Conservation (phyloP, 768 basidiomycete species). For the Serendipita sp. region DNA sequence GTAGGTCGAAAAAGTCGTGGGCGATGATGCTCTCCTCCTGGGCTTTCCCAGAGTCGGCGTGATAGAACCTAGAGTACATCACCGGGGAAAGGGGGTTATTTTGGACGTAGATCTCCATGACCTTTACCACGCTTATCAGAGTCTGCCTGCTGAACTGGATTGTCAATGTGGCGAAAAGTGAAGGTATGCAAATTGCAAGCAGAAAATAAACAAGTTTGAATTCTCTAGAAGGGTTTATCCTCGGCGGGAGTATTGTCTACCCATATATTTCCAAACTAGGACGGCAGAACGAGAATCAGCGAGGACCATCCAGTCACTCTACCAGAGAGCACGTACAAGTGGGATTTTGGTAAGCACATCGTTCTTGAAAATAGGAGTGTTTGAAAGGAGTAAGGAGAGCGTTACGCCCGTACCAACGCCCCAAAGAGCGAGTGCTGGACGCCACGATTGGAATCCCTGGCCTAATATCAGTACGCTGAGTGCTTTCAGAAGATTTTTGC, state of each 20-base stretch:
- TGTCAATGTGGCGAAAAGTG: not conserved
- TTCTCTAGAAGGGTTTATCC: constrained; percentile 64
- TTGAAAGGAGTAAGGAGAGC: constrained; percentile 50
- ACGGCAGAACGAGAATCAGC: not conserved
- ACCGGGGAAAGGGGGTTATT: no score
- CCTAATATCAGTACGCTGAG: not conserved
- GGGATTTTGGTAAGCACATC: constrained; percentile 59
- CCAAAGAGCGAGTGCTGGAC: constrained; percentile 48
- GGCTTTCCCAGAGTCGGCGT: no score
- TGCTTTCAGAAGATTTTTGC: not conserved
- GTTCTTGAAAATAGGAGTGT: constrained; percentile 69
- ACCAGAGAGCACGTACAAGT: constrained; percentile 32
- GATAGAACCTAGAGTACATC: no score
- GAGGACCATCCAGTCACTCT: not conserved
- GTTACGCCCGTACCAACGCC: constrained; percentile 50
- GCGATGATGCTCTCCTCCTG: no score
- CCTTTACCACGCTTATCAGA: not conserved
- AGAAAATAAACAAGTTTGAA: not conserved
- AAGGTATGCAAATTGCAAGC: not conserved
- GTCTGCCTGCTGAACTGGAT: no score
- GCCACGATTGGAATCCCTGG: constrained; percentile 34
- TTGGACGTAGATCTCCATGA: not conserved
- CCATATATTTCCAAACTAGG: constrained; percentile 54
- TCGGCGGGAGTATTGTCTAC: constrained; percentile 65
- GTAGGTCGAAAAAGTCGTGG: no score